These are phyloP conservation scores for Ambispora gerdemannii DNA, from an alignment of 192 early-diverging fungal genomes.

Conservation along the genomic window DNA sequence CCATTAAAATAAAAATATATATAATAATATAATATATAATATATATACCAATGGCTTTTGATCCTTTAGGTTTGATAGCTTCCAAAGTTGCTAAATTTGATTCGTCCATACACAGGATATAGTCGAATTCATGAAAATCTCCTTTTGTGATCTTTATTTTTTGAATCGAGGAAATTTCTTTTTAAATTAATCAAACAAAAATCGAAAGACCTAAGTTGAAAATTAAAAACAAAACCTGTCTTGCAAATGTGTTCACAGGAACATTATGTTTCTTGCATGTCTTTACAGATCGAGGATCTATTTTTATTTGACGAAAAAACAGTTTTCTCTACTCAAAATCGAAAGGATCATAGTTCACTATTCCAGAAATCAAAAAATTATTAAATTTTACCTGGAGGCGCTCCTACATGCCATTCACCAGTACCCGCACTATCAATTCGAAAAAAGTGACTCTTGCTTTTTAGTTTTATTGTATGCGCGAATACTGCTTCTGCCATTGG, in stretches of 20 bases:
- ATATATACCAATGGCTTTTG: conserved; percentile 36
- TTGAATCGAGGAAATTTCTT: neutral
- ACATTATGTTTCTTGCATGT: conserved; percentile 72
- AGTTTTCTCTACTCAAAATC: neutral
- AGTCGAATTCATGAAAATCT: conserved; percentile 76
- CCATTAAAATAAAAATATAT: neutral
- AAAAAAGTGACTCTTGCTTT: conserved; percentile 55
- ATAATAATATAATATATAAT: conserved; percentile 14
- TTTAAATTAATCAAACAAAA: neutral
- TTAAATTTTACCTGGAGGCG: neutral
- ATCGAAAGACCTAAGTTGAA: neutral
- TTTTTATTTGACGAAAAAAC: conserved; percentile 32
- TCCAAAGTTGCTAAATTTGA: conserved; percentile 66
- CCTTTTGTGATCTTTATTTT: conserved; percentile 38
- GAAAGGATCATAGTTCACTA: neutral
- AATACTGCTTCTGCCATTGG: conserved; percentile 98
- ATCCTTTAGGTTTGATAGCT: conserved; percentile 36
- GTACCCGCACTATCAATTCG: conserved; percentile 87
- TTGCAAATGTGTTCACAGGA: conserved; percentile 69
- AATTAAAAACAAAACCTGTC: conserved; percentile 49
- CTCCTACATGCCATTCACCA: conserved; percentile 71
- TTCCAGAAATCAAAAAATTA: too few species aligned
- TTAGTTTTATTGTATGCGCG: conserved; percentile 59
- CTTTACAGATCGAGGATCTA: conserved; percentile 65
- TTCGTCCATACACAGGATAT: conserved; percentile 91